Percentiles rank a stretch among this genome's conserved stretches.
These are phyloP conservation scores for Sicyos baderoa DNA, from an alignment of 306 rosid species.

Conservation along the genomic window DNA sequence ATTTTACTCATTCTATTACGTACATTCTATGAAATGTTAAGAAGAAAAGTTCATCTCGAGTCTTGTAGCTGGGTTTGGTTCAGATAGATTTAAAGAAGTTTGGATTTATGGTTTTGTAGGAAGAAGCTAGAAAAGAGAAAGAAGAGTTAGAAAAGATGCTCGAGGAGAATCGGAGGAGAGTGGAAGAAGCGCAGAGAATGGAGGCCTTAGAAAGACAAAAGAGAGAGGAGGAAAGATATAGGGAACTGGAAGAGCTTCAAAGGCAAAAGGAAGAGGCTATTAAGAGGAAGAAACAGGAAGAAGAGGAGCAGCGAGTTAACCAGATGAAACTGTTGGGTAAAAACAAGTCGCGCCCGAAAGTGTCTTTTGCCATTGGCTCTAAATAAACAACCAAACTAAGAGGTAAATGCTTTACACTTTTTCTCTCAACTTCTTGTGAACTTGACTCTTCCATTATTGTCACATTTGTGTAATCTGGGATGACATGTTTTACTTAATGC, in stretches of 20 bases:
- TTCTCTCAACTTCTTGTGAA: background rate
- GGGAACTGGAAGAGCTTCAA: constrained; percentile 95
- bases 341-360: constrained; percentile 86
- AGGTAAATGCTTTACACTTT: background rate
- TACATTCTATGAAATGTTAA: no score
- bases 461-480: no score
- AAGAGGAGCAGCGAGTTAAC: constrained; percentile 71
- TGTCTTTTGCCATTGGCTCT: constrained; percentile 92
- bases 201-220: constrained; percentile 30
- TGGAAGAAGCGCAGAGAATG: constrained; percentile 81
- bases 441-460: no score
- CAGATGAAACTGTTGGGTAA: constrained; percentile 90
- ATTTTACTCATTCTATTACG: no score
- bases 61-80: no score
- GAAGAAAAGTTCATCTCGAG: no score
- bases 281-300: constrained; percentile 80
- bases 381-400: constrained; percentile 26
- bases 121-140: constrained; percentile 69
- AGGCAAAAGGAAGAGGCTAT: constrained; percentile 89
- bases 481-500: no score
- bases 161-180: constrained; percentile 83
- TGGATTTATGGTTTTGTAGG: constrained; percentile 29
- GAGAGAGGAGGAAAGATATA: constrained; percentile 88
- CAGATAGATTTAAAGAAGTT: no score
- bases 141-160: constrained; percentile 88